Conservation (phyloP, 139 green algal genomes). For the Eudorina sp. region DNA sequence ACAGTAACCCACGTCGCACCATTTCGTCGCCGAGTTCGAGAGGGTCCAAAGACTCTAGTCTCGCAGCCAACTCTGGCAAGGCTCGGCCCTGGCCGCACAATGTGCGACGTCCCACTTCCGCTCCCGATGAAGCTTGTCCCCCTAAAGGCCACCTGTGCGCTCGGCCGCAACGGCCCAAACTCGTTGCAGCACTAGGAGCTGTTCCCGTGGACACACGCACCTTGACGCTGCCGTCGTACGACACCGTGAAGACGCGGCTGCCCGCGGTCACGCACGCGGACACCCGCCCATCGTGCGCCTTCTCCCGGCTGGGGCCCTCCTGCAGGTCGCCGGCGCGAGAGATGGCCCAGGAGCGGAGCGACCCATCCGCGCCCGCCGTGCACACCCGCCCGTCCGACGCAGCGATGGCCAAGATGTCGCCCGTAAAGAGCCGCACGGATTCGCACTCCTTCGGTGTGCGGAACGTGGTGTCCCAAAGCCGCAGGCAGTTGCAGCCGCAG, state of each 20-base stretch:
- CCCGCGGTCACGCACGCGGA: constrained; percentile 54
- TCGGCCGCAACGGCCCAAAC: too few species aligned
- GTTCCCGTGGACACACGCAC: neutral
- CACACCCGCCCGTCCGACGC: constrained; percentile 67
- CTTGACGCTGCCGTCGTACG: constrained; percentile 79
- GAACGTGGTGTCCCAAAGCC: constrained; percentile 79
- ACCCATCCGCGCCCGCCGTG: constrained; percentile 72
- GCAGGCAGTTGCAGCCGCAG: constrained; percentile 78
- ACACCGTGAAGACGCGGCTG: constrained; percentile 70
- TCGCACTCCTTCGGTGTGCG: constrained; percentile 74
- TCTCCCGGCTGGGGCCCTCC: constrained; percentile 50
- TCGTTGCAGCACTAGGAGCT: too few species aligned
- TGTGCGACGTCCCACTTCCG: too few species aligned
- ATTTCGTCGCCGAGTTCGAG: too few species aligned
- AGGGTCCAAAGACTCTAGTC: too few species aligned
- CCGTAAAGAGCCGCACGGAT: constrained; percentile 67
- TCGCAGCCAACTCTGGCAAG: too few species aligned
- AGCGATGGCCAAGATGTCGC: constrained; percentile 81
- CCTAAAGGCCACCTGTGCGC: too few species aligned
- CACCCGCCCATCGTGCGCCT: constrained; percentile 81
- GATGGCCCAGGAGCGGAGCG: constrained; percentile 70
- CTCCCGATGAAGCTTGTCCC: too few species aligned
- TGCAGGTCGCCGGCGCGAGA: constrained; percentile 69
- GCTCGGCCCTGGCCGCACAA: too few species aligned
- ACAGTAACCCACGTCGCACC: too few species aligned